phyloP scores from a whole-genome alignment of 1,139 yeast genomes.

The Geotrichum phurueaensis region DNA sequence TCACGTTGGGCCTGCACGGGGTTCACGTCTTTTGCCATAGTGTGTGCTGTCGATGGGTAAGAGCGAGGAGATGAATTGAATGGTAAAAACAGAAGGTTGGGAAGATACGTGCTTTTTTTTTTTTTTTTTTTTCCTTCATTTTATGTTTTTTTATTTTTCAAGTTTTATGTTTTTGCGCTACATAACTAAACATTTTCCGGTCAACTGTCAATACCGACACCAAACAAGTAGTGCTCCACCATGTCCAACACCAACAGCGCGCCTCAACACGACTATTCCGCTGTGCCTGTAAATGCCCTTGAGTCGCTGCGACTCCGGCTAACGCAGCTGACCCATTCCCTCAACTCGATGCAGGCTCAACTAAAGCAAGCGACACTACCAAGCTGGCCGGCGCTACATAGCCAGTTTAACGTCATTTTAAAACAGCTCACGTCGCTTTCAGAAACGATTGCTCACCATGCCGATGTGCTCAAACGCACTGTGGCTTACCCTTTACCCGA shows the following conservation, averaged over 20 bases:
- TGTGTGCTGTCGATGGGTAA: not conserved
- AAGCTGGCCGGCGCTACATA: constrained; percentile 53
- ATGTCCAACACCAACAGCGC: constrained; percentile 1
- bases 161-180: not conserved
- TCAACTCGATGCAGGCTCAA: constrained; percentile 32
- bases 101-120: not conserved
- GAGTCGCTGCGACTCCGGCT: constrained; percentile 56
- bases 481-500: constrained; percentile 77
- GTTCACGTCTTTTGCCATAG: constrained; percentile 24
- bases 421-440: constrained; percentile 77
- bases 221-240: not conserved
- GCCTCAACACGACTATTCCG: constrained; percentile 28
- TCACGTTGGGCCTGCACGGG: constrained; percentile 28
- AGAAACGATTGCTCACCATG: constrained; percentile 55
- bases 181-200: not conserved
- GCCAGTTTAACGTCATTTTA: constrained; percentile 74
- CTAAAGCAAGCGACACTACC: constrained; percentile 35
- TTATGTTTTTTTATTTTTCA: not conserved
- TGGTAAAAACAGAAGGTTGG: not conserved
- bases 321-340: constrained; percentile 44
- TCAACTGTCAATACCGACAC: not conserved
- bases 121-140: not conserved
- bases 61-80: not conserved
- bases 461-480: constrained; percentile 54
- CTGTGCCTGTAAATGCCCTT: constrained; percentile 53